Conservation (phyloP, 2,329 filamentous ascomycete genomes). For the Colletotrichum sp. region DNA sequence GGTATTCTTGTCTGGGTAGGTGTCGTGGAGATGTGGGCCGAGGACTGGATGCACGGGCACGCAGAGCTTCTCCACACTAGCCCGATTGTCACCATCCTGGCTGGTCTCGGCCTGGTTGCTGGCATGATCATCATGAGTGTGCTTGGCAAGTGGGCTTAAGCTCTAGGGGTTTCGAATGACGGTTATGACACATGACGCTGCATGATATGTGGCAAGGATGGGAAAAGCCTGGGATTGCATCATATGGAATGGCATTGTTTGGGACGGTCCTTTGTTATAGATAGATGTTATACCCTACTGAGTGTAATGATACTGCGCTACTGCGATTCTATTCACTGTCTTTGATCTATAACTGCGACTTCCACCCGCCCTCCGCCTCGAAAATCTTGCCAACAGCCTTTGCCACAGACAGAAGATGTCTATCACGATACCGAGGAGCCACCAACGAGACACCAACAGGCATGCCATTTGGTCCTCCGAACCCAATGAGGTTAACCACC, state of each 20-base stretch:
- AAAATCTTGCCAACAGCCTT: constrained; percentile 41
- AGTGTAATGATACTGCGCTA: constrained; percentile 4
- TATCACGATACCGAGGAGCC: constrained; percentile 50
- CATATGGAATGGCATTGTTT: neutral
- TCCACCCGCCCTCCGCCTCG: constrained; percentile 36
- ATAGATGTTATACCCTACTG: constrained; percentile 12
- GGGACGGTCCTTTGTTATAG: neutral
- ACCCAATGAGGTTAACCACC: constrained; percentile 69
- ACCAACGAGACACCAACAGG: constrained; percentile 65
- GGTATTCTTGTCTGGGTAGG: constrained; percentile 83
- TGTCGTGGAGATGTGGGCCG: constrained; percentile 79
- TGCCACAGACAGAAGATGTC: constrained; percentile 47
- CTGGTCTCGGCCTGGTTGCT: constrained; percentile 57
- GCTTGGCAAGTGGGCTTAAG: constrained; percentile 76
- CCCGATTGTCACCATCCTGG: constrained; percentile 52
- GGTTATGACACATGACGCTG: neutral
- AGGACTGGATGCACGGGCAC: constrained; percentile 69
- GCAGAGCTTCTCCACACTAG: constrained; percentile 59
- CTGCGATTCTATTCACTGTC: neutral
- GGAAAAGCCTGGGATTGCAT: neutral
- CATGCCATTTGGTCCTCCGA: constrained; percentile 56
- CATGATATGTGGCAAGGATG: neutral
- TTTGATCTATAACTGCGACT: neutral
- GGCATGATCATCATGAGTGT: constrained; percentile 75
- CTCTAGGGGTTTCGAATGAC: neutral